A percentile compares a stretch with the other conserved stretches of the same genome.
phyloP scores from a whole-genome alignment of 805 yeast species.

The Pichia heedii region DNA sequence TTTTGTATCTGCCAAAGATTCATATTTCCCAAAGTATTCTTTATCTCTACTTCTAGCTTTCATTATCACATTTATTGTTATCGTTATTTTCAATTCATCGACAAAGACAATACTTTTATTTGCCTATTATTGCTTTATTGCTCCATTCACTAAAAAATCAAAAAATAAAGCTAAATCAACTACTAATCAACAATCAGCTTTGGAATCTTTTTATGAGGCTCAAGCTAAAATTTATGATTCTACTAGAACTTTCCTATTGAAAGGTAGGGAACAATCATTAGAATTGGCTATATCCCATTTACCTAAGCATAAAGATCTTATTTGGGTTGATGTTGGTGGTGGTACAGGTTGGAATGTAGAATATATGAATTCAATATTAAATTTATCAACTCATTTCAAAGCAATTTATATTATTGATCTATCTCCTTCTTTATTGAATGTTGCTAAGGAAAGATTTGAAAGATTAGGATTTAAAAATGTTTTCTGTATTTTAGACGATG shows the following conservation, averaged over 20 bases:
- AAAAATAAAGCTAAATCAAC: slow-evolving; percentile 19
- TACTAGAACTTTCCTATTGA: slow-evolving; percentile 55
- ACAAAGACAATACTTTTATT: slow-evolving; percentile 17
- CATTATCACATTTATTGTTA: no score
- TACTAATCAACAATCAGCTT: slow-evolving; percentile 45
- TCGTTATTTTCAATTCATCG: no score
- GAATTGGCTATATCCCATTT: slow-evolving; percentile 52
- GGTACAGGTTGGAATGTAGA: slow-evolving; percentile 83
- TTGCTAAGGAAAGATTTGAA: slow-evolving; percentile 53
- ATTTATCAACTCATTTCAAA: slow-evolving; percentile 42
- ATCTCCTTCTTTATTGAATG: slow-evolving; percentile 66
- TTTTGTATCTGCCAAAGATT: no score
- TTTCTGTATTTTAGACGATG: slow-evolving; percentile 63
- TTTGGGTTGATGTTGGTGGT: slow-evolving; percentile 80
- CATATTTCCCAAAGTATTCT: no score
- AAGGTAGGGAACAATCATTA: slow-evolving; percentile 63
- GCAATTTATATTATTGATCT: slow-evolving; percentile 67
- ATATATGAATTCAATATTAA: slow-evolving; percentile 51
- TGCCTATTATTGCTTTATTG: slow-evolving; percentile 47
- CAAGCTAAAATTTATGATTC: slow-evolving; percentile 74
- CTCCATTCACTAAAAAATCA: slow-evolving; percentile 39
- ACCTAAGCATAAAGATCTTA: slow-evolving; percentile 33
- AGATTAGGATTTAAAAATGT: slow-evolving; percentile 48
- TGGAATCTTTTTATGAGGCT: slow-evolving; percentile 63
- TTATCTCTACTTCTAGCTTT: no score